phyloP scores from a whole-genome alignment of 148 eudicot species.

The Vaccinium vitisidaea region DNA sequence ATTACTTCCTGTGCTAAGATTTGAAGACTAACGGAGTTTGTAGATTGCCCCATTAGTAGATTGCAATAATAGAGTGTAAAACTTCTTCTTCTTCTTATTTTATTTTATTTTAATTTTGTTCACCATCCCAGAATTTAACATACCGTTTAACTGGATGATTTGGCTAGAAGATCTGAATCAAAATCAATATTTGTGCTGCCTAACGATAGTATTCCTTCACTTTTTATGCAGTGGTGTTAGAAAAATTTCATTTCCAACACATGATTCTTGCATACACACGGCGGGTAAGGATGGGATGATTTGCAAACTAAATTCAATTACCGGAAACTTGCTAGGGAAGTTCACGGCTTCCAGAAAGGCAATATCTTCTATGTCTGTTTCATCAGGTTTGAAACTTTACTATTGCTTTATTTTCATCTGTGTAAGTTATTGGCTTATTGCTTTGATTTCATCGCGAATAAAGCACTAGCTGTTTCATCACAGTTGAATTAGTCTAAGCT shows the following conservation, averaged over 20 bases:
- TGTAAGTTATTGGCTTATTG: background rate
- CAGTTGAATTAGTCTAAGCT: background rate
- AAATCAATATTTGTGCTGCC: background rate
- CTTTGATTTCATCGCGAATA: background rate
- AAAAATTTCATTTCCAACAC: conserved; percentile 56
- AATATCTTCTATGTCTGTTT: conserved; percentile 78
- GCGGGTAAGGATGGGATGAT: conserved; percentile 94
- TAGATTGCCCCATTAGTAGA: background rate
- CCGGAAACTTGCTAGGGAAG: conserved; percentile 76
- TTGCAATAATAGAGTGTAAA: background rate
- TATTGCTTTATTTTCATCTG: background rate
- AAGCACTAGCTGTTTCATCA: background rate
- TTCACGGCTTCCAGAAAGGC: conserved; percentile 82
- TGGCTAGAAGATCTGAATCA: background rate
- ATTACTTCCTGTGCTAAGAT: background rate
- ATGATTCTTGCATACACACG: conserved; percentile 58
- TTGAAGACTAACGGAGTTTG: background rate
- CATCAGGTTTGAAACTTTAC: conserved; percentile 52
- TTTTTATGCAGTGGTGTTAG: conserved; percentile 68
- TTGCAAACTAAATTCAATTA: conserved; percentile 67
- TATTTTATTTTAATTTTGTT: background rate
- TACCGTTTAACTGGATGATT: background rate
- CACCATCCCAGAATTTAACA: background rate
- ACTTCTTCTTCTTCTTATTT: background rate
- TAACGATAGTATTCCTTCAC: background rate